Conservation (phyloP, 352 stramenopile genomes). For the Pythium folliculosum region DNA sequence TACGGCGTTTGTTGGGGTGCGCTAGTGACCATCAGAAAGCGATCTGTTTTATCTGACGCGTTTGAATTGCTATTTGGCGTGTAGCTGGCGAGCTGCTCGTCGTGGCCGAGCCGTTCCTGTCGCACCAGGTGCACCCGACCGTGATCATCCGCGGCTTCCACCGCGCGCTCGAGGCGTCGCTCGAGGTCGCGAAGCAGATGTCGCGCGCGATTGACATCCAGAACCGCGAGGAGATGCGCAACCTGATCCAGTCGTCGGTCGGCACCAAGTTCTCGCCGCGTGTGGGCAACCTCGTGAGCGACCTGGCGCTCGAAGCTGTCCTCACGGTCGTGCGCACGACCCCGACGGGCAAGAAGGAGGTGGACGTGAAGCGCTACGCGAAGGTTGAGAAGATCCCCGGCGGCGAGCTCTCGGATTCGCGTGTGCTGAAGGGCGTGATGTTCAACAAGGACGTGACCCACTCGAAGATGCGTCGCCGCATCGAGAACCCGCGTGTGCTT, state of each 20-base stretch:
- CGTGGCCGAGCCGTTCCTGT: slow-evolving; percentile 96
- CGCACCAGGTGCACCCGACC: slow-evolving; percentile 97
- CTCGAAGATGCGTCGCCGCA: slow-evolving; percentile 98
- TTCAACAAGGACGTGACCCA: slow-evolving; percentile 99
- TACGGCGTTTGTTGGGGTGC: slow-evolving; percentile 24
- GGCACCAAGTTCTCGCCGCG: slow-evolving; percentile 98
- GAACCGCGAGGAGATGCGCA: slow-evolving; percentile 94
- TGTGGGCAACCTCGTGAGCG: slow-evolving; percentile 96
- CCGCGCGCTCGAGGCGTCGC: slow-evolving; percentile 74
- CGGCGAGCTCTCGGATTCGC: slow-evolving; percentile 94
- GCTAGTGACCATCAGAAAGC: not conserved
- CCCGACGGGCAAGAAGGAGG: slow-evolving; percentile 90
- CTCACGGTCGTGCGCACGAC: slow-evolving; percentile 92
- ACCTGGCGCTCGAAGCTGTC: slow-evolving; percentile 97
- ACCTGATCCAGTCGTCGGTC: slow-evolving; percentile 96
- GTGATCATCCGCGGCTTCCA: slow-evolving; percentile 97
- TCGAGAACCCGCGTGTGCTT: slow-evolving; percentile 98
- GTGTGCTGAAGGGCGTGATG: slow-evolving; percentile 98
- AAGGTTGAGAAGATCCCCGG: slow-evolving; percentile 99
- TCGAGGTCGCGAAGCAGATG: slow-evolving; percentile 94
- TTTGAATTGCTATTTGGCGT: not conserved
- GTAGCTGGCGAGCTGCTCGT: slow-evolving; percentile 96
- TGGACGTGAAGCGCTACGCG: slow-evolving; percentile 99
- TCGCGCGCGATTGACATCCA: slow-evolving; percentile 94
- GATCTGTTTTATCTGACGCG: not conserved